A percentile compares a stretch with the other conserved stretches of the same genome.
These are phyloP conservation scores for Pochonia chlamydosporia DNA, from an alignment of 2,329 filamentous ascomycete species.

Conservation along the genomic window DNA sequence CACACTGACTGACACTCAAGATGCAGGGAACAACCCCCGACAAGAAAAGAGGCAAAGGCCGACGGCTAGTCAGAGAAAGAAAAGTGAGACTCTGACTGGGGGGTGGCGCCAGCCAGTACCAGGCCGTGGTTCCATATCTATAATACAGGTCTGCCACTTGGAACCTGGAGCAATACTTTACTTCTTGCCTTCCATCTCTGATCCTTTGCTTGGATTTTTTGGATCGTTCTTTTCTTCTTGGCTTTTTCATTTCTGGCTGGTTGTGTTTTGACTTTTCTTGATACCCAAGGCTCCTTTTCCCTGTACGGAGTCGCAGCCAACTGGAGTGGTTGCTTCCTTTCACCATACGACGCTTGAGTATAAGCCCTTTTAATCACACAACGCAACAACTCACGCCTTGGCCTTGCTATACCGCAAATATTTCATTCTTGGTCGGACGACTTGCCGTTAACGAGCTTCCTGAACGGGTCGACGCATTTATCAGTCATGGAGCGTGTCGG, in stretches of 20 bases:
- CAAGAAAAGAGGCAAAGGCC: not conserved
- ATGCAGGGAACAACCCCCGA: not conserved
- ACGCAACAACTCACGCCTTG: not conserved
- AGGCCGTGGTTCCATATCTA: not conserved
- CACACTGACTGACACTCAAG: not conserved
- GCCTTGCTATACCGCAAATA: not conserved
- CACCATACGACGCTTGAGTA: not conserved
- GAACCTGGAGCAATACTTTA: too few species aligned
- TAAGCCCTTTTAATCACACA: not conserved
- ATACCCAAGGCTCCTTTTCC: too few species aligned
- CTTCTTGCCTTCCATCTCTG: too few species aligned
- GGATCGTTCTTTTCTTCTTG: not conserved
- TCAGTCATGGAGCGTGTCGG: constrained; percentile 17
- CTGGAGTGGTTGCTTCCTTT: not conserved
- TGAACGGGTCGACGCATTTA: too few species aligned
- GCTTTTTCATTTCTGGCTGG: constrained; percentile 1
- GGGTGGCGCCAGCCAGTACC: not conserved
- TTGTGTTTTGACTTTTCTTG: constrained; percentile 1
- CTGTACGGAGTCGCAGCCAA: not conserved
- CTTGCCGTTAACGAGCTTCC: too few species aligned
- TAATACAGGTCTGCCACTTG: too few species aligned
- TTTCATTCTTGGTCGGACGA: too few species aligned
- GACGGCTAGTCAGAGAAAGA: not conserved
- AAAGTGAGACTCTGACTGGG: not conserved
- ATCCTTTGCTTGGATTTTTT: not conserved